These are phyloP conservation scores for Rhizoclosmatium sp. DNA, from an alignment of 192 early-diverging fungal species.

Conservation along the genomic window DNA sequence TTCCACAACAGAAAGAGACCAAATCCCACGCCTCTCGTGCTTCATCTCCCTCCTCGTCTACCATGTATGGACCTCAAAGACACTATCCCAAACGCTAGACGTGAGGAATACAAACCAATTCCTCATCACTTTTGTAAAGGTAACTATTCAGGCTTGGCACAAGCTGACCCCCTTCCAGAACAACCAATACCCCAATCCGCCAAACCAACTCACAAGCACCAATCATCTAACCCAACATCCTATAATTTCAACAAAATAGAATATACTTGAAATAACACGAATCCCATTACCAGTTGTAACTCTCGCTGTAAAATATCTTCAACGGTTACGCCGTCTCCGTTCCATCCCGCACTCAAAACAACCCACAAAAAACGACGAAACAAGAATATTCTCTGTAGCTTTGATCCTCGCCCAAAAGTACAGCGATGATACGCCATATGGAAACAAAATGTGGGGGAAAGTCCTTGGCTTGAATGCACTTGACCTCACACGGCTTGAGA, in stretches of 20 bases:
- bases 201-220: not conserved
- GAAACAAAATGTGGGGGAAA: slow-evolving; percentile 32
- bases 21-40: slow-evolving; percentile 33
- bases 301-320: slow-evolving; percentile 43
- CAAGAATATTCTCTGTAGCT: slow-evolving; percentile 26
- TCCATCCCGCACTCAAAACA: not conserved
- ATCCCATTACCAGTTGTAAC: slow-evolving; percentile 43
- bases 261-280: slow-evolving; percentile 42
- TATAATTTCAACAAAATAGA: not conserved
- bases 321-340: slow-evolving; percentile 27
- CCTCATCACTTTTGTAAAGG: slow-evolving; percentile 38
- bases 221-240: too few relatives aligned
- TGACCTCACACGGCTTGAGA: slow-evolving; percentile 22
- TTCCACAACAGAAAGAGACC: slow-evolving; percentile 20
- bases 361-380: not conserved
- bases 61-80: slow-evolving; percentile 40
- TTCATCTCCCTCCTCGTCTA: slow-evolving; percentile 35
- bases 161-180: not conserved
- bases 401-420: slow-evolving; percentile 41
- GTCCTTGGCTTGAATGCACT: slow-evolving; percentile 14
- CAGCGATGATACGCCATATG: slow-evolving; percentile 35
- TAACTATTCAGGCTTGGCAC: slow-evolving; percentile 9
- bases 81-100: slow-evolving; percentile 37
- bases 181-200: not conserved
- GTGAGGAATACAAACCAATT: slow-evolving; percentile 21